phyloP scores from a whole-genome alignment of 176 grass and related monocot genomes.

The Neostapfia colusana region DNA sequence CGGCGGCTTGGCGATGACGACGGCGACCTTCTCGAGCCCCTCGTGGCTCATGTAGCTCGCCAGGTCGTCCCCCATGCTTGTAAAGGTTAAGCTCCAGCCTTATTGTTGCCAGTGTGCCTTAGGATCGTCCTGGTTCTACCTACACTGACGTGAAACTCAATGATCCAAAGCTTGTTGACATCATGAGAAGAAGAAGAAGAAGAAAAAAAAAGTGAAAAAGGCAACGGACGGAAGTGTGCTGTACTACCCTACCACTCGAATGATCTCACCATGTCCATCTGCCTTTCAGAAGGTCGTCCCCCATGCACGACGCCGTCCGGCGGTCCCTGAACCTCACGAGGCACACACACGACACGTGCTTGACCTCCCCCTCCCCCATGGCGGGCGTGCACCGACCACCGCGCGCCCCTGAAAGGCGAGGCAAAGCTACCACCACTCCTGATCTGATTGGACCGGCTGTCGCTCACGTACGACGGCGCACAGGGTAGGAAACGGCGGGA shows the following conservation, averaged over 20 bases:
- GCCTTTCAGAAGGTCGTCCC: slow-evolving; percentile 46
- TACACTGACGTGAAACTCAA: not conserved
- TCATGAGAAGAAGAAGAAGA: too few relatives aligned
- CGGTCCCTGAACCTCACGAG: slow-evolving; percentile 60
- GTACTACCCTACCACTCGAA: slow-evolving; percentile 96
- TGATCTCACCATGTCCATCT: slow-evolving; percentile 55
- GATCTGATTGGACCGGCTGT: too few relatives aligned
- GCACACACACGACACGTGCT: slow-evolving; percentile 65
- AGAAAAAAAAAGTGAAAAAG: not conserved
- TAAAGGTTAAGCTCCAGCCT: too few relatives aligned
- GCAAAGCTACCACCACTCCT: not conserved
- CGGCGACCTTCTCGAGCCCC: slow-evolving; percentile 45
- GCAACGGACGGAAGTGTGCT: not conserved
- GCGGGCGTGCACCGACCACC: not conserved
- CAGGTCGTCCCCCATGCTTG: too few relatives aligned
- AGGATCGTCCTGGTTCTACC: too few relatives aligned
- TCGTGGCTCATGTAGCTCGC: slow-evolving; percentile 47
- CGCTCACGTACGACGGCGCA: too few relatives aligned
- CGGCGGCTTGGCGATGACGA: slow-evolving; percentile 47
- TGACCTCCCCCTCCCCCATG: slow-evolving; percentile 69
- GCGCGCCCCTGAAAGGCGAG: not conserved
- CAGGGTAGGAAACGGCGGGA: too few relatives aligned
- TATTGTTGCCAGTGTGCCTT: not conserved
- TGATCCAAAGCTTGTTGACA: not conserved
- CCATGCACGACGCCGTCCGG: slow-evolving; percentile 47